Percentiles rank a stretch among this genome's conserved stretches.
Conservation (phyloP, 306 rosid genomes). For the Gillenia trifoliata region DNA sequence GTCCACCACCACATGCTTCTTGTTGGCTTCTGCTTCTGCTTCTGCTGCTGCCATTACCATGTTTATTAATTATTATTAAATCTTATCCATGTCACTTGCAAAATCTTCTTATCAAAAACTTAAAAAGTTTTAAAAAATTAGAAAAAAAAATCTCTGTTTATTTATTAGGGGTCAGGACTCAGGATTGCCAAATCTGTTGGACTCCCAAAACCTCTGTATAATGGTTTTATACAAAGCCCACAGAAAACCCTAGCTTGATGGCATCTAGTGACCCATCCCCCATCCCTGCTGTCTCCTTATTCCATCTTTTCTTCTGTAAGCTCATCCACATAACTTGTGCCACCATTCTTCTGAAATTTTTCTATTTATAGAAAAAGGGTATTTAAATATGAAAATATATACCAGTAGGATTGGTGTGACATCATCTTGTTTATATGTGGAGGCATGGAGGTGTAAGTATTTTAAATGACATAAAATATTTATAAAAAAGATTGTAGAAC, state of each 20-base stretch:
- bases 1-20: constrained; percentile 34
- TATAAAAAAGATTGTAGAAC: no score
- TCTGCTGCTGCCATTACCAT: constrained; percentile 14
- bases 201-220: background rate
- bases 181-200: constrained; percentile 4
- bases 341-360: background rate
- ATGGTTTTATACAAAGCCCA: background rate
- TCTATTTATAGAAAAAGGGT: no score
- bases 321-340: constrained; percentile 1
- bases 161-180: background rate
- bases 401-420: background rate
- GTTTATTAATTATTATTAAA: background rate
- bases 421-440: constrained; percentile 6
- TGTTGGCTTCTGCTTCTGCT: background rate
- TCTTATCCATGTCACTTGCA: constrained; percentile 24
- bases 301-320: background rate
- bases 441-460: background rate
- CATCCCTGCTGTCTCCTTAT: background rate
- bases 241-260: background rate
- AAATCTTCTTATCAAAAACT: background rate
- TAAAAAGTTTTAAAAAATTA: background rate
- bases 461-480: no score
- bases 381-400: background rate
- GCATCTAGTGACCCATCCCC: background rate
- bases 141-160: background rate